phyloP scores from a whole-genome alignment of 2,329 filamentous ascomycete genomes.

The Metarhizium guizhouense region DNA sequence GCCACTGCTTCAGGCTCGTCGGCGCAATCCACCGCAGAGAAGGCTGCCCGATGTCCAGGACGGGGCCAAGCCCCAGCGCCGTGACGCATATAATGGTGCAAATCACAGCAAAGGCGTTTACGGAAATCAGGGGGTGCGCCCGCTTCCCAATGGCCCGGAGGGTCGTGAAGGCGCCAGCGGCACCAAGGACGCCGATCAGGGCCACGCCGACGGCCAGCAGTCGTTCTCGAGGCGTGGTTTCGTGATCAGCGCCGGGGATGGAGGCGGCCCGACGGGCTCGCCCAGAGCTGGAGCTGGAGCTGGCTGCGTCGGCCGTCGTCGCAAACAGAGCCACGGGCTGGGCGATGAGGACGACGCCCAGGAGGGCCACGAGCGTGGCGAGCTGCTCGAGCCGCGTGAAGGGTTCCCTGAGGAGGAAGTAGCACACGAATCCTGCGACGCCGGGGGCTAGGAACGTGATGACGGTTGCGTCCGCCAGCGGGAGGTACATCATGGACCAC shows the following conservation, averaged over 20 bases:
- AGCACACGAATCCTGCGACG: constrained; percentile 72
- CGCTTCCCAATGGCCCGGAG: constrained; percentile 74
- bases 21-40: constrained; percentile 34
- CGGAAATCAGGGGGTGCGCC: constrained; percentile 72
- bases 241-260: constrained; percentile 24
- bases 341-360: constrained; percentile 77
- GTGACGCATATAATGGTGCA: constrained; percentile 58
- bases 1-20: constrained; percentile 46
- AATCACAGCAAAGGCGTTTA: constrained; percentile 73
- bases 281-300: too few relatives aligned
- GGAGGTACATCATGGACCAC: constrained; percentile 61
- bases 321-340: constrained; percentile 53
- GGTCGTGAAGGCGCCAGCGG: constrained; percentile 62
- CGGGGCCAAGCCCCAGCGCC: constrained; percentile 45
- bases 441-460: constrained; percentile 80
- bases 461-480: constrained; percentile 79
- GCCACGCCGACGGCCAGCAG: constrained; percentile 62
- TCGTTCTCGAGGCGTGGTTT: constrained; percentile 52
- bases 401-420: constrained; percentile 62
- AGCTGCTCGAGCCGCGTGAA: constrained; percentile 72
- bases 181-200: constrained; percentile 68
- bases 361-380: constrained; percentile 63
- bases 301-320: not conserved
- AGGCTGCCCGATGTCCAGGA: constrained; percentile 36
- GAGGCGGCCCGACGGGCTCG: not conserved